Base-by-base conservation (phyloP, 345 rosid genomes). In the Eucalyptus brandiana region DNA sequence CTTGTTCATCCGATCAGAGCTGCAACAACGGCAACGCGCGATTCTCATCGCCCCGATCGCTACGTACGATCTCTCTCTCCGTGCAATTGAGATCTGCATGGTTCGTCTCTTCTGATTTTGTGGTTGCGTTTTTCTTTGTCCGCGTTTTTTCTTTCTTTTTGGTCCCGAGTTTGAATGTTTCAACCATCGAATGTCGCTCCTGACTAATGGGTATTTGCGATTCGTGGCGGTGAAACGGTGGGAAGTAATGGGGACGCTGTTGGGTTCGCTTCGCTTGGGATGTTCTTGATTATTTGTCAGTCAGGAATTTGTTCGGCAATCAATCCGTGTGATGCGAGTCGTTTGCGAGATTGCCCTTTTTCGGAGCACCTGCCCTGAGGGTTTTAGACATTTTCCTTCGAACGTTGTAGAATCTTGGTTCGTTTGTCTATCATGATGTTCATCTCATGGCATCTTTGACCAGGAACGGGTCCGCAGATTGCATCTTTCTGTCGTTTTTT, bases 1-100 rank as follows among this genome's bases (percentile, higher is more conserved):
- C 30, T n/a, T 65, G 37, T n/a, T 65, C 76, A 65, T 65, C 37
- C 76, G 37, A n/a, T 65, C 76, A n/a, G 76, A 30, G n/a, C 1
- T 0, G 69, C 69, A 28, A 13, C n/a, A 7, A 0, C 76, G 0
- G 3, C 76, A 32, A 65, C 76, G 10, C 76, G 19, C 76, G 37
- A n/a, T 65, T 65, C 76, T 65, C 37, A 65, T 65, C 76, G 17
- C 1, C 37, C 37, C 76, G 19, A 14, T 1, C 3, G 34, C 76
- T 65, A 15, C 76, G 37, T 62, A 62, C n/a, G 69, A 26, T 62
- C 69, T 30, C 32, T 30, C 34, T 62, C 34, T 30, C 4, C 16
- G 34, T 65, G 76, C 37, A 65, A 65, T 65, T n/a, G 76, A 65
- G 37, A 30, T 15, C 37, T 16, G 9, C 21, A 65, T n/a, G 21